phyloP scores from a whole-genome alignment of 441 rosid species.

The Geranium incanum region DNA sequence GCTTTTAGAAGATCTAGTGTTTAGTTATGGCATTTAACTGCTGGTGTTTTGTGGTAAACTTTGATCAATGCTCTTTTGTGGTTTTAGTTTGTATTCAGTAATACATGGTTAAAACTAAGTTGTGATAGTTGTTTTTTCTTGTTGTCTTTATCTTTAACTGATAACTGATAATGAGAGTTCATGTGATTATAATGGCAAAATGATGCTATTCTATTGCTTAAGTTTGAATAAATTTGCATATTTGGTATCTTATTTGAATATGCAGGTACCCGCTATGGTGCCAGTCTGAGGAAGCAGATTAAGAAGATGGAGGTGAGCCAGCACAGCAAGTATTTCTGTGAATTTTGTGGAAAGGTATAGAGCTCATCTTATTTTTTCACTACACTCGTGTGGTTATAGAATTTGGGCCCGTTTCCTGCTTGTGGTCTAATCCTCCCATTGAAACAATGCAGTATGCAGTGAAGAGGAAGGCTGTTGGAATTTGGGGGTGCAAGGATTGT shows the following conservation, averaged over 20 bases:
- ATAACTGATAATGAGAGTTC: too few species aligned
- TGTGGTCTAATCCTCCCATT: neutral
- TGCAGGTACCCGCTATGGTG: slow-evolving; percentile 82
- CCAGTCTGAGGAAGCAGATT: slow-evolving; percentile 91
- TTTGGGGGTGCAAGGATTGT: slow-evolving; percentile 92
- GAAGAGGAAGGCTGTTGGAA: slow-evolving; percentile 84
- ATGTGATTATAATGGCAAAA: neutral
- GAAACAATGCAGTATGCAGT: slow-evolving; percentile 53
- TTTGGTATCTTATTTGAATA: neutral
- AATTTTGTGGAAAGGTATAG: slow-evolving; percentile 78
- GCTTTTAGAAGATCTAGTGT: neutral
- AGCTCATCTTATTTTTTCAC: too few species aligned
- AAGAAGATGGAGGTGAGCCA: slow-evolving; percentile 32
- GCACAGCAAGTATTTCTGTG: slow-evolving; percentile 93
- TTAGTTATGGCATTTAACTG: neutral
- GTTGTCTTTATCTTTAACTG: too few species aligned
- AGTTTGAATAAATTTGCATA: neutral
- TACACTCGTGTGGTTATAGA: too few species aligned
- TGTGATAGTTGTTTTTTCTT: too few species aligned
- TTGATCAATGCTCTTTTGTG: neutral
- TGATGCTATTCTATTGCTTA: neutral
- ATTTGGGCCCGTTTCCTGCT: too few species aligned
- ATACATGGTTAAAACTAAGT: neutral
- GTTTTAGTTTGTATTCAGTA: neutral
- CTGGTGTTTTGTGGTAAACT: neutral